phyloP scores from a whole-genome alignment of 2,329 filamentous ascomycete species.

The Diaporthe nobilis region DNA sequence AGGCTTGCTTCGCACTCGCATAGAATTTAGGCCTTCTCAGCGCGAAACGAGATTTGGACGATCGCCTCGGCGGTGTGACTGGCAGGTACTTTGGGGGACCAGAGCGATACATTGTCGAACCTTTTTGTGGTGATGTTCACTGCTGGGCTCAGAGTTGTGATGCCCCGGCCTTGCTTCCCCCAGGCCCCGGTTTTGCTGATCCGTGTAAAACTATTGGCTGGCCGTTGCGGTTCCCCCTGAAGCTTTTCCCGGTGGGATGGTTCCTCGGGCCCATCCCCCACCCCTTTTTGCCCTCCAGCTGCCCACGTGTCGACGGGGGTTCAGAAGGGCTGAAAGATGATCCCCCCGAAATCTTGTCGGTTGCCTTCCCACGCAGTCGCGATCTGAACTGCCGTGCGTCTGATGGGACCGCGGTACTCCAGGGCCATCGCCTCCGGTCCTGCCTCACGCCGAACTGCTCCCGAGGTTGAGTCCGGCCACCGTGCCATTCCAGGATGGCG shows the following conservation, averaged over 20 bases:
- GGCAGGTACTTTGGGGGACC: slow-evolving; percentile 27
- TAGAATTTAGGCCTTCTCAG: background rate
- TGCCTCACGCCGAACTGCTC: background rate
- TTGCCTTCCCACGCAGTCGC: background rate
- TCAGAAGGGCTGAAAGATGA: slow-evolving; percentile 21
- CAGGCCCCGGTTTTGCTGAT: background rate
- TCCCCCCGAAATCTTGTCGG: slow-evolving; percentile 28
- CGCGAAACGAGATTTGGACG: background rate
- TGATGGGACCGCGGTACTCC: background rate
- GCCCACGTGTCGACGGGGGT: slow-evolving; percentile 31
- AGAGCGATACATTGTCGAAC: slow-evolving; percentile 8
- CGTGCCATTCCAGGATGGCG: background rate
- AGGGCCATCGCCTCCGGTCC: background rate
- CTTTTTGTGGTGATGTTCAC: background rate
- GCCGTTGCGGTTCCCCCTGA: slow-evolving; percentile 7
- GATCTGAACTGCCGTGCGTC: slow-evolving; percentile 18
- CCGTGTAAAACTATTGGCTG: slow-evolving; percentile 35
- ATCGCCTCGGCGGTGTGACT: background rate
- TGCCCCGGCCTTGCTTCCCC: background rate
- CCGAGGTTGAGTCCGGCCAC: background rate
- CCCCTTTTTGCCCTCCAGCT: background rate
- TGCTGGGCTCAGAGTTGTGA: background rate
- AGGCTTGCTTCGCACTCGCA: background rate
- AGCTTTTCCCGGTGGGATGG: slow-evolving; percentile 30
- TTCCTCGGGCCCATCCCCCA: slow-evolving; percentile 21